These are phyloP conservation scores for Chlorencoelia australis DNA, from an alignment of 2,329 filamentous ascomycete genomes.

Conservation along the genomic window DNA sequence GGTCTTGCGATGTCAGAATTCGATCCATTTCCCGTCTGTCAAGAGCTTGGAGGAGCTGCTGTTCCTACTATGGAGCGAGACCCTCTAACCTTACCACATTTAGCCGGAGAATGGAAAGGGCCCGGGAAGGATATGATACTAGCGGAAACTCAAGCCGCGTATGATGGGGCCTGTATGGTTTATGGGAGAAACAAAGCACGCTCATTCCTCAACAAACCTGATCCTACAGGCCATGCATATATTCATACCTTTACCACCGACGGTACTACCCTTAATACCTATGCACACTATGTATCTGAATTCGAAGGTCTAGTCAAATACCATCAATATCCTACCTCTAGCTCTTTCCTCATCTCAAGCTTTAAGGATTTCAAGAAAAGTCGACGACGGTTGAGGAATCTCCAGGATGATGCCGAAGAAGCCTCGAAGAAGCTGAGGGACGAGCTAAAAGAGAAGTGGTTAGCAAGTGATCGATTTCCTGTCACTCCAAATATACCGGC, in stretches of 20 bases:
- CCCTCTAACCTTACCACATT: slow-evolving; percentile 11
- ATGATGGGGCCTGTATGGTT: slow-evolving; percentile 2
- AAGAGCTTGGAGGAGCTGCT: slow-evolving; percentile 10
- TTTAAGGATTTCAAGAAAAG: slow-evolving; percentile 2
- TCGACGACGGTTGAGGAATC: slow-evolving; percentile 1
- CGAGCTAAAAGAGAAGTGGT: slow-evolving; percentile 4
- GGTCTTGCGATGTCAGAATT: slow-evolving; percentile 15
- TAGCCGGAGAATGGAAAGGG: slow-evolving; percentile 13
- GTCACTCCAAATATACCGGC: no score
- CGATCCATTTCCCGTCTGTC: slow-evolving; percentile 9
- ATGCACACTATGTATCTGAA: slow-evolving; percentile 2
- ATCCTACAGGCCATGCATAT: not conserved
- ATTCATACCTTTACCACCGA: not conserved
- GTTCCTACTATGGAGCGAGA: not conserved
- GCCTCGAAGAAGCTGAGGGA: slow-evolving; percentile 8
- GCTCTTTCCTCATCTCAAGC: slow-evolving; percentile 2
- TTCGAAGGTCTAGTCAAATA: not conserved
- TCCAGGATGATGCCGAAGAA: slow-evolving; percentile 1
- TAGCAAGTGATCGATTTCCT: slow-evolving; percentile 8
- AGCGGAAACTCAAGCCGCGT: slow-evolving; percentile 2
- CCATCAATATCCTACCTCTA: slow-evolving; percentile 3
- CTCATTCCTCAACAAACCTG: not conserved
- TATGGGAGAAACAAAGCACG: slow-evolving; percentile 1
- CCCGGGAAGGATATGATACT: slow-evolving; percentile 4
- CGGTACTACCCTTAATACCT: not conserved